phyloP scores from a whole-genome alignment of 1,139 yeast genomes.

The Candida mesenterica region DNA sequence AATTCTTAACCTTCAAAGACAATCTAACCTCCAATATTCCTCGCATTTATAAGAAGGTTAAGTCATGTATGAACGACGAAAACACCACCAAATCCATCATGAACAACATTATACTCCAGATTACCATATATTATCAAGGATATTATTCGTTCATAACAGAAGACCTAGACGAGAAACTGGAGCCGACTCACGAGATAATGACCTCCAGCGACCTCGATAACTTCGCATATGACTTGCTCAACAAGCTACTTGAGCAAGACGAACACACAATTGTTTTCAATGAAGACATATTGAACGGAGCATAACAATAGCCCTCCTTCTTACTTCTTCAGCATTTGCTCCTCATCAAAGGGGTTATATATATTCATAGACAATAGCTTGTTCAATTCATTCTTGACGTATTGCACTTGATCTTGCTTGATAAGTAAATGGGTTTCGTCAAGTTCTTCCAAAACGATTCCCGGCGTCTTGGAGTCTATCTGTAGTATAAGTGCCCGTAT shows the following conservation, averaged over 20 bases:
- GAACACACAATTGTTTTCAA: conserved; percentile 16
- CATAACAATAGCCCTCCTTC: no score
- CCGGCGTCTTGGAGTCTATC: conserved; percentile 70
- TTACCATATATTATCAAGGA: conserved; percentile 8
- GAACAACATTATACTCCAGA: conserved; percentile 8
- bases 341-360: conserved; percentile 81
- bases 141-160: conserved; percentile 9
- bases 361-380: conserved; percentile 75
- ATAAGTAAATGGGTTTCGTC: conserved; percentile 89
- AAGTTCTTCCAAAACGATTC: conserved; percentile 70
- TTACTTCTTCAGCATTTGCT: conserved; percentile 21
- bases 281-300: conserved; percentile 26
- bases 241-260: conserved; percentile 21
- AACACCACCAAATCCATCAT: conserved; percentile 25
- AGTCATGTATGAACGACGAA: conserved; percentile 43
- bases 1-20: conserved; percentile 37
- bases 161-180: conserved; percentile 12
- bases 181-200: conserved; percentile 41
- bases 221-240: conserved; percentile 35
- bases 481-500: conserved; percentile 81
- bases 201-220: conserved; percentile 26
- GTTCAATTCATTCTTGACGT: conserved; percentile 75
- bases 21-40: conserved; percentile 55
- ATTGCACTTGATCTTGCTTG: conserved; percentile 71
- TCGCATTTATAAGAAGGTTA: conserved; percentile 50